Base-by-base conservation (phyloP, 768 basidiomycete species). In the Mycena sanguinolenta region DNA sequence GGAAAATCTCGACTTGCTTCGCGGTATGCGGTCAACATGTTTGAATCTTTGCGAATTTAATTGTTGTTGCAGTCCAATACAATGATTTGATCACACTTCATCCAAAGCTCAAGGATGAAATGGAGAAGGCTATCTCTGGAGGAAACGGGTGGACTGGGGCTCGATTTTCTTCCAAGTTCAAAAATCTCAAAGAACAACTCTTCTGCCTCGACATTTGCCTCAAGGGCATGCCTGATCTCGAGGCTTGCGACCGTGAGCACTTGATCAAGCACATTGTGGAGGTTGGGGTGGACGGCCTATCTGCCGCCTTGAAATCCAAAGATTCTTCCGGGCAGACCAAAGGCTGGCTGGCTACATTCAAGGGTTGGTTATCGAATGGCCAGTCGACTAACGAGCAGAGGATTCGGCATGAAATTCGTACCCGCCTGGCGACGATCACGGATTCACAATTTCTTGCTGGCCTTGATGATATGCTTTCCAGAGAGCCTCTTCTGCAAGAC, bases 401-500 rank as follows among this genome's bases (percentile, higher is more conserved):
- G 39, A 64, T 73, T 50, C 64, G 65, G 8, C 50, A 30, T 2
- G 8, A 50, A n/a, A 38, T 73, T 19, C 67, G 65, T 9, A 42
- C 53, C 0, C 63, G 19, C 30, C 9, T 64, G 28, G n/a, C 59
- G 17, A 16, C 34, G 10, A 44, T 39, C 3, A 27, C 65, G 16
- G 72, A 76, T 50, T 19, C 50, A 5, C 27, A 66, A 3, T 73
- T 76, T 30, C 62, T 74, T 4, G 57, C 67, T 3, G 9, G 34
- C n/a, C 65, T 76, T 0, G 58, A 71, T 25, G 75, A 65, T 1
- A 68, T 67, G 54, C 32, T 62, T 14, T 27, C 54, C 9, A 30
- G 21, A 23, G 75, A 76, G 58, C 71, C 75, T 30, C 69, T 65
- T 12, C 46, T 76, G 5, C 63, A 66, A 16, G 28, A 58, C 6